Conservation (phyloP, 169 alveolate genomes). For the Plasmodium inui region DNA sequence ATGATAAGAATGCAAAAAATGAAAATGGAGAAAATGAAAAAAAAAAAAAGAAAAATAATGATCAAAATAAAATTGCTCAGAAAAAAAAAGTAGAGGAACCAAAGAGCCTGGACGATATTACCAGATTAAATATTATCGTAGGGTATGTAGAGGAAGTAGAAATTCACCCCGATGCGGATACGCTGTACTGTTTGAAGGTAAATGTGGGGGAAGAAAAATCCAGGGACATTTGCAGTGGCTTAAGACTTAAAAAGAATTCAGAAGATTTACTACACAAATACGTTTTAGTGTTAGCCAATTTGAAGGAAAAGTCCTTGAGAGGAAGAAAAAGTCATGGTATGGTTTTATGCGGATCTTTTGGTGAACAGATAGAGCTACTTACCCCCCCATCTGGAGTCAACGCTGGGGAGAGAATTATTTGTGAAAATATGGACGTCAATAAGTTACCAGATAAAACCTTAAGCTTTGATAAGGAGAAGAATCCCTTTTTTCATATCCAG, state of each 20-base stretch:
- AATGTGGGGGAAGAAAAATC: conserved; percentile 82
- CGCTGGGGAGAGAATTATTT: conserved; percentile 59
- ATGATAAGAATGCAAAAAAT: background rate
- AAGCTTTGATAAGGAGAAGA: conserved; percentile 65
- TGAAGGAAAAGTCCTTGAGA: conserved; percentile 86
- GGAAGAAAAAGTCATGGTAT: conserved; percentile 88
- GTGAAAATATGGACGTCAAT: conserved; percentile 37
- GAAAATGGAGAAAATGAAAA: conserved; percentile 14
- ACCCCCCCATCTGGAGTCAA: conserved; percentile 53
- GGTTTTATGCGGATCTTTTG: conserved; percentile 81
- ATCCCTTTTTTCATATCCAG: conserved; percentile 62
- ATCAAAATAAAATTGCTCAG: conserved; percentile 38
- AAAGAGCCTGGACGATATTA: conserved; percentile 81
- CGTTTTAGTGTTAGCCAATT: conserved; percentile 87
- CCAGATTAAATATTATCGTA: conserved; percentile 79
- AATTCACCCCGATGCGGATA: conserved; percentile 86
- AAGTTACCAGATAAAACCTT: conserved; percentile 47
- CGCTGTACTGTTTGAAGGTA: conserved; percentile 83
- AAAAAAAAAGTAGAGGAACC: conserved; percentile 70
- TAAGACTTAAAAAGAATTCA: conserved; percentile 81
- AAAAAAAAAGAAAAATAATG: conserved; percentile 49
- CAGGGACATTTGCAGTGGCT: conserved; percentile 87
- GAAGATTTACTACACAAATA: conserved; percentile 84
- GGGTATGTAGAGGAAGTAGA: conserved; percentile 82
- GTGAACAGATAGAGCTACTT: conserved; percentile 51